These are phyloP conservation scores for Penicillium bovifimosum DNA, from an alignment of 495 filamentous ascomycete genomes.

Conservation along the genomic window DNA sequence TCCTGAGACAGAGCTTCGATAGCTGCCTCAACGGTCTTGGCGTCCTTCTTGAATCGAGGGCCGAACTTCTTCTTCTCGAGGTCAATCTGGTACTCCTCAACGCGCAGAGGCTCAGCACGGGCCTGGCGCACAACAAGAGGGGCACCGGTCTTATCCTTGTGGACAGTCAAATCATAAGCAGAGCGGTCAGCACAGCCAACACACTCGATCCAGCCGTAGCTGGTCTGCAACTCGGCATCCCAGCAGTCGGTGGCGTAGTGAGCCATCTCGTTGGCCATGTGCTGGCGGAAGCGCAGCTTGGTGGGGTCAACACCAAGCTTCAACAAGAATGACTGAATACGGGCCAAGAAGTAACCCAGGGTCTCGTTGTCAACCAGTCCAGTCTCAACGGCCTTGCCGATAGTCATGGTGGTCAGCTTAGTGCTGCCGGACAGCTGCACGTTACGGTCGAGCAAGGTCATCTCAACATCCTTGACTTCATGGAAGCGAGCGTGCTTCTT, in stretches of 20 bases:
- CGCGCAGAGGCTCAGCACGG: conserved; percentile 57
- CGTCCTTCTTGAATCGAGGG: conserved; percentile 75
- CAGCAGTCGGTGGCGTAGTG: conserved; percentile 83
- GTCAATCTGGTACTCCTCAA: conserved; percentile 71
- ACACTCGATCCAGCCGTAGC: conserved; percentile 82
- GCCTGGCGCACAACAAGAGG: conserved; percentile 65
- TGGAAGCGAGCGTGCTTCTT: conserved; percentile 64
- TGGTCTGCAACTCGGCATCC: conserved; percentile 76
- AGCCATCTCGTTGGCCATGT: conserved; percentile 80
- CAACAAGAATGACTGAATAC: conserved; percentile 68
- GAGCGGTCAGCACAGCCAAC: conserved; percentile 80
- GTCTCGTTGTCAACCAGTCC: conserved; percentile 77
- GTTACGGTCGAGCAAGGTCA: conserved; percentile 64
- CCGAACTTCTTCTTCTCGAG: conserved; percentile 83
- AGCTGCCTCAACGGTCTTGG: conserved; percentile 64
- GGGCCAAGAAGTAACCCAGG: conserved; percentile 79
- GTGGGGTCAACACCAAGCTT: conserved; percentile 62
- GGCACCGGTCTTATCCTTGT: conserved; percentile 75
- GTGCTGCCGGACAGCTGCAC: conserved; percentile 68
- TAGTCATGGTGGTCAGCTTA: conserved; percentile 50
- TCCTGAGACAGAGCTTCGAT: conserved; percentile 64
- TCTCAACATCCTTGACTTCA: conserved; percentile 55
- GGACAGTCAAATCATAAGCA: conserved; percentile 73
- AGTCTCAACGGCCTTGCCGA: conserved; percentile 65
- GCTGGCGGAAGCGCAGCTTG: conserved; percentile 79